Conservation (phyloP, 495 filamentous ascomycete species). For the Recurvomyces mirabilis region DNA sequence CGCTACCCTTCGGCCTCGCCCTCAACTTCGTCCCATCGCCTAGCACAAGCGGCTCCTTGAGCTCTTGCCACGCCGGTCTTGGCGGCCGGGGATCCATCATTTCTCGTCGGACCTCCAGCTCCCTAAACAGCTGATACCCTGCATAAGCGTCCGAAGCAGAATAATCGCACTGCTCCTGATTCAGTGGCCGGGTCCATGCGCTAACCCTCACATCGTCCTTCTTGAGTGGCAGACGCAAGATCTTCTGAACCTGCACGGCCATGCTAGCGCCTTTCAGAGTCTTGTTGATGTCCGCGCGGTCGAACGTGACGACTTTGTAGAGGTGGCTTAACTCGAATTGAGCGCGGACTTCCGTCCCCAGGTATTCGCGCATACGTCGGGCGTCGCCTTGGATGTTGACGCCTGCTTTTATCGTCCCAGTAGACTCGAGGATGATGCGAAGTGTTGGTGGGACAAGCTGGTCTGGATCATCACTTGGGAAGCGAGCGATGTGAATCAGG, state of each 20-base stretch:
- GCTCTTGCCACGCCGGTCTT: constrained; percentile 18
- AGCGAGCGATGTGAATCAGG: constrained; percentile 29
- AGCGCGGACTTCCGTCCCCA: constrained; percentile 23
- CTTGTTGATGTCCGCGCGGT: constrained; percentile 18
- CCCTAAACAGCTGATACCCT: constrained; percentile 28
- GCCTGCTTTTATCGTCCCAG: constrained; percentile 74
- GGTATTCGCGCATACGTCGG: constrained; percentile 23
- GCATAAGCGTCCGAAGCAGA: constrained; percentile 33
- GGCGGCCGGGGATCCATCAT: constrained; percentile 28
- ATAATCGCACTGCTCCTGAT: constrained; percentile 25
- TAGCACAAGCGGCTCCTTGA: constrained; percentile 13
- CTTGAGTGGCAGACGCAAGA: constrained; percentile 28
- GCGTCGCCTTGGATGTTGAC: constrained; percentile 76
- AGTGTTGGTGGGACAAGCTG: constrained; percentile 28
- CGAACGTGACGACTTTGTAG: constrained; percentile 29
- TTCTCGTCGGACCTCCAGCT: constrained; percentile 28
- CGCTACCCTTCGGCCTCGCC: neutral
- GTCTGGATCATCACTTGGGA: constrained; percentile 21
- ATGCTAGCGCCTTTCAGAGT: constrained; percentile 20
- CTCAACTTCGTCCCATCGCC: constrained; percentile 7
- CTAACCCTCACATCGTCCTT: constrained; percentile 30
- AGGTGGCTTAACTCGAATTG: constrained; percentile 31
- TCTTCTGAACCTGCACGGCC: constrained; percentile 24
- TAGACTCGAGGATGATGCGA: constrained; percentile 55
- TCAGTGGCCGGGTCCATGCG: constrained; percentile 26